phyloP scores from a whole-genome alignment of 2,329 filamentous ascomycete species.

The Penicillium corylophilum region DNA sequence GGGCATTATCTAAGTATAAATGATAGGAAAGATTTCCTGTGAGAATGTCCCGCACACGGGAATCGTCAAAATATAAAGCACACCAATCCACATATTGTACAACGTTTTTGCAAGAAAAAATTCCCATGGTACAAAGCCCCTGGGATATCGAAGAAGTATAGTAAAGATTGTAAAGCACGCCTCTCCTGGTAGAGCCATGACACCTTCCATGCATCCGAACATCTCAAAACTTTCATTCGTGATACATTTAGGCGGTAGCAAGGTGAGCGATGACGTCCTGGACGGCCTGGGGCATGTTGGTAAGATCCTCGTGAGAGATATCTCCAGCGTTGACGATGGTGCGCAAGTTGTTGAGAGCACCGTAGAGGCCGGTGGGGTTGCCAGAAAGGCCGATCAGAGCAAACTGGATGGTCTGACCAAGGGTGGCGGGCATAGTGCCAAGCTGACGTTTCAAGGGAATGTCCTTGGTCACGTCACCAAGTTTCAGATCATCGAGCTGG shows the following conservation, averaged over 20 bases:
- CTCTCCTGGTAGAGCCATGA: slow-evolving; percentile 7
- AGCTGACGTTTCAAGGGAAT: slow-evolving; percentile 15
- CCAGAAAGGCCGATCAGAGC: slow-evolving; percentile 11
- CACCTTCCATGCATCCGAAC: slow-evolving; percentile 11
- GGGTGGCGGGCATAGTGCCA: slow-evolving; percentile 5
- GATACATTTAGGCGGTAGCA: slow-evolving; percentile 9
- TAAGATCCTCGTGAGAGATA: slow-evolving; percentile 13
- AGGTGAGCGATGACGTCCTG: slow-evolving; percentile 15
- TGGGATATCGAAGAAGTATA: neutral
- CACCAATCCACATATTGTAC: slow-evolving; percentile 15
- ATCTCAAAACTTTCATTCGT: neutral
- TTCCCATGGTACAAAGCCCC: neutral
- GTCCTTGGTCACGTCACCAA: too few relatives aligned
- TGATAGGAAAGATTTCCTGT: neutral
- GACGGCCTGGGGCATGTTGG: slow-evolving; percentile 12
- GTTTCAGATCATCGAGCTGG: too few relatives aligned
- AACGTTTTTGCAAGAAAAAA: slow-evolving; percentile 6
- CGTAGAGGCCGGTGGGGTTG: slow-evolving; percentile 19
- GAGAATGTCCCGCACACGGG: neutral
- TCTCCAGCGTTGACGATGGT: slow-evolving; percentile 8
- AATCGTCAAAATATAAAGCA: slow-evolving; percentile 3
- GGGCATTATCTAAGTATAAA: neutral
- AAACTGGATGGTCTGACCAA: slow-evolving; percentile 5
- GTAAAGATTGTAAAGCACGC: neutral
- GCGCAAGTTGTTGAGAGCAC: slow-evolving; percentile 10